Conservation (phyloP, 306 rosid species). For the Lablab purpureus region DNA sequence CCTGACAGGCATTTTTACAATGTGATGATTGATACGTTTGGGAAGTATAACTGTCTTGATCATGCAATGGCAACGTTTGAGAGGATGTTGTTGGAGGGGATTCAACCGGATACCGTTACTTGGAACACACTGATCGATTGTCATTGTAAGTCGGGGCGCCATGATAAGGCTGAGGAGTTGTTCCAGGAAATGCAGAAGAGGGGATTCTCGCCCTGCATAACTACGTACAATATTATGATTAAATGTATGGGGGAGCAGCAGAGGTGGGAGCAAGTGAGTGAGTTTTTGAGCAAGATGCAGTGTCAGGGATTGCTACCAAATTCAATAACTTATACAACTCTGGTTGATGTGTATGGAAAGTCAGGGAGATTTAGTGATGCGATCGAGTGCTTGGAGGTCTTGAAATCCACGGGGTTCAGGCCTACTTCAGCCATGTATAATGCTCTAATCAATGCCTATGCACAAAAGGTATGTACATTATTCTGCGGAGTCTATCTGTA, state of each 20-base stretch:
- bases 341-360: slow-evolving; percentile 81
- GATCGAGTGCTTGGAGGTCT: slow-evolving; percentile 76
- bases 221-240: slow-evolving; percentile 84
- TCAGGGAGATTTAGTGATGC: slow-evolving; percentile 89
- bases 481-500: slow-evolving; percentile 18
- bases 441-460: slow-evolving; percentile 92
- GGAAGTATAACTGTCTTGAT: slow-evolving; percentile 84
- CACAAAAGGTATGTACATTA: slow-evolving; percentile 86
- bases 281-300: slow-evolving; percentile 77
- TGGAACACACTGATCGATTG: slow-evolving; percentile 89
- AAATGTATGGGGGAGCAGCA: slow-evolving; percentile 82
- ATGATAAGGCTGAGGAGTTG: slow-evolving; percentile 71
- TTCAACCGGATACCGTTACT: slow-evolving; percentile 77
- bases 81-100: slow-evolving; percentile 79
- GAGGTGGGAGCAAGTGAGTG: slow-evolving; percentile 79
- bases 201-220: slow-evolving; percentile 71
- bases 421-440: slow-evolving; percentile 90
- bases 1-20: slow-evolving; percentile 94
- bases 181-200: slow-evolving; percentile 83
- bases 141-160: slow-evolving; percentile 79
- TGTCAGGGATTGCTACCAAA: slow-evolving; percentile 87
- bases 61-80: slow-evolving; percentile 82
- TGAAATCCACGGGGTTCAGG: slow-evolving; percentile 83
- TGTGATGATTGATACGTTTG: slow-evolving; percentile 94
- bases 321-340: slow-evolving; percentile 84